Evolutionary conservation across 352 stramenopile genomes (phyloP).

Genomic region (Globisporangium mamillatum): DNA sequence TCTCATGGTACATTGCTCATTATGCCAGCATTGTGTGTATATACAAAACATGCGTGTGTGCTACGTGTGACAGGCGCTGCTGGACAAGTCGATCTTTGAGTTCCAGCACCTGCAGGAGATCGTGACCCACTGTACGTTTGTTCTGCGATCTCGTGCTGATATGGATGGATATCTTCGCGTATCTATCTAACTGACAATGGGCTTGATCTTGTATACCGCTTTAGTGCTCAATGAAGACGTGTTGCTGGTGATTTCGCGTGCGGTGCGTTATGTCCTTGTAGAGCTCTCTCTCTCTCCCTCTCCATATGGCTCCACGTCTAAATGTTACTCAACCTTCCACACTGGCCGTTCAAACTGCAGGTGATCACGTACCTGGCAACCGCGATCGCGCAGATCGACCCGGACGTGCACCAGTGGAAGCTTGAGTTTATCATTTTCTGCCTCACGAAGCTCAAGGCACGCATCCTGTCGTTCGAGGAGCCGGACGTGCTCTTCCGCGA

Average conservation of each 20-base stretch:
- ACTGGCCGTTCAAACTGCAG: constrained; percentile 19
- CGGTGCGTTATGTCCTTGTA: constrained; percentile 28
- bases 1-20: neutral
- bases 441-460: constrained; percentile 71
- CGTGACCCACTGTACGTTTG: constrained; percentile 54
- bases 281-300: too few species aligned
- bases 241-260: constrained; percentile 69
- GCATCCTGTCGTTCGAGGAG: constrained; percentile 86
- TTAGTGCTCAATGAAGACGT: constrained; percentile 79
- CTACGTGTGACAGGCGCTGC: constrained; percentile 26
- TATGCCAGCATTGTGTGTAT: neutral
- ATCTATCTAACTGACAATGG: neutral
- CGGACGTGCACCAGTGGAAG: constrained; percentile 71
- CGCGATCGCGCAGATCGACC: constrained; percentile 48
- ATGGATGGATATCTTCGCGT: neutral
- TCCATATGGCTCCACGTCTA: neutral
- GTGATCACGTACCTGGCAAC: constrained; percentile 72
- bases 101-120: constrained; percentile 49
- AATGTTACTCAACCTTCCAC: neutral
- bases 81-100: constrained; percentile 51
- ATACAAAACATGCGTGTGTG: neutral
- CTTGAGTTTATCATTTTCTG: constrained; percentile 75
- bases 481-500: constrained; percentile 82
- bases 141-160: neutral
- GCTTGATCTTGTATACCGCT: neutral